Evolutionary conservation across 306 rosid genomes (phyloP), one percentile per base, ranked within the genome.

Genomic region (Quercus suber): DNA sequence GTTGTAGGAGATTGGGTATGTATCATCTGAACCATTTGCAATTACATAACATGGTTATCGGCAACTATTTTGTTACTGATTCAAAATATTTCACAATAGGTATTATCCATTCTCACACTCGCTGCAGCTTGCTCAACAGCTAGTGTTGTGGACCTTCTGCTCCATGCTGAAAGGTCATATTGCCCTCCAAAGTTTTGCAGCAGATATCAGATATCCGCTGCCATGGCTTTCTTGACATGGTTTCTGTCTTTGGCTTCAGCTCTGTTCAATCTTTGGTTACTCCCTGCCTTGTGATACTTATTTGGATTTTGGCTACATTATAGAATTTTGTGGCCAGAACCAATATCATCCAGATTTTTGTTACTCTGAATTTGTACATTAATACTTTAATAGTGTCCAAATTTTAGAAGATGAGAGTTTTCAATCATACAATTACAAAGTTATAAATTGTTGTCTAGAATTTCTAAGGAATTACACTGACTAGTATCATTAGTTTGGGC

Each of bases 81-180:
- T 73, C 23, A 1, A 65, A 31, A 72, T 70, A 12, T 43, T 49
- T 60, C 77, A 28, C 17, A 49, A 52, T 88, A 94, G 96, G 85
- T 90, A 27, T 58, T 90, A 63, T 92, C 98, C 51, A 78, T 83
- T 58, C 97, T 94, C 51, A 92, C 94, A 14, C 85, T 94, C 15
- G 96, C 92, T 21, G 92, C 94, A 69, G 96, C 97, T 51, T 84
- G 89, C 89, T 90, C 98, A 49, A 88, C 96, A 7, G 86, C 91
- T 6, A 94, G 98, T 68, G 96, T 92, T 72, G 89, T 87, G n/a
- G 90, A 89, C 74, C 74, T 92, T 67, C 76, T 94, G 73, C 88
- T 90, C 57, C 86, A 85, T 20, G 76, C 87, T 1, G 65, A 78
- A 10, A 84, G 86, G 2, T 75, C 90, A 1, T 81, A 78, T 78